Percentiles rank a stretch among this genome's conserved stretches.
These are phyloP conservation scores for Zelopaecilomyces penicillatus DNA, from an alignment of 2,329 filamentous ascomycete species.

Conservation along the genomic window DNA sequence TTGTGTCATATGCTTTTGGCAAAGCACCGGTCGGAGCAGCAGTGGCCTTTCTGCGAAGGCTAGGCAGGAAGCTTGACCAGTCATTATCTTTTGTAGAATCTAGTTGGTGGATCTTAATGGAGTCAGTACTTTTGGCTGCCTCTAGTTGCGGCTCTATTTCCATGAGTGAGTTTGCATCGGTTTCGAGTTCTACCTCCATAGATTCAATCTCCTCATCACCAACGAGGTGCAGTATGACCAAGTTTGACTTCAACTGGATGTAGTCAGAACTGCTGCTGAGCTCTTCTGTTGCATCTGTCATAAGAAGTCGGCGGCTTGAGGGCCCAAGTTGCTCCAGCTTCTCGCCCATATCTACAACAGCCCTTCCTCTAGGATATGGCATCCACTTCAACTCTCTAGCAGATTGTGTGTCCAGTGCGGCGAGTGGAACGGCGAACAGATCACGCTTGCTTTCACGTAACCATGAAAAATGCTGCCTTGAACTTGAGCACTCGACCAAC, in stretches of 20 bases:
- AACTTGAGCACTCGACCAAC: slow-evolving; percentile 8
- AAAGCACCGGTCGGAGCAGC: slow-evolving; percentile 6
- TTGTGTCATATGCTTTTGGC: slow-evolving; percentile 10
- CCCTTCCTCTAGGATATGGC: slow-evolving; percentile 11
- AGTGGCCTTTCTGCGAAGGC: neutral
- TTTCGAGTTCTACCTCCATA: neutral
- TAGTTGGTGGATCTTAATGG: neutral
- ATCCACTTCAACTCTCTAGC: slow-evolving; percentile 18
- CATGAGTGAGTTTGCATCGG: too few relatives aligned
- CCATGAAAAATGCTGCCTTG: slow-evolving; percentile 19
- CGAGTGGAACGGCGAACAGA: slow-evolving; percentile 4
- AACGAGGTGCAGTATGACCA: slow-evolving; percentile 9
- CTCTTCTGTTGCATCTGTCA: too few relatives aligned
- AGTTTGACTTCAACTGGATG: neutral
- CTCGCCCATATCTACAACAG: slow-evolving; percentile 9
- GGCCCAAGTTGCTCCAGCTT: slow-evolving; percentile 1
- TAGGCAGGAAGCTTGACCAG: neutral
- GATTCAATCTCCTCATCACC: slow-evolving; percentile 17
- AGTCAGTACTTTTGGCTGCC: neutral
- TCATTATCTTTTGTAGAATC: neutral
- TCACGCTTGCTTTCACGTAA: slow-evolving; percentile 10
- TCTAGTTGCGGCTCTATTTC: neutral
- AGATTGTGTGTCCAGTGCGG: slow-evolving; percentile 3
- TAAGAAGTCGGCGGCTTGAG: too few relatives aligned
- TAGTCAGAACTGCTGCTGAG: slow-evolving; percentile 12